A percentile compares a stretch with the other conserved stretches of the same genome.
Conservation (phyloP, 202 grass and related monocot species). For the Dendrocalamus latiflorus region DNA sequence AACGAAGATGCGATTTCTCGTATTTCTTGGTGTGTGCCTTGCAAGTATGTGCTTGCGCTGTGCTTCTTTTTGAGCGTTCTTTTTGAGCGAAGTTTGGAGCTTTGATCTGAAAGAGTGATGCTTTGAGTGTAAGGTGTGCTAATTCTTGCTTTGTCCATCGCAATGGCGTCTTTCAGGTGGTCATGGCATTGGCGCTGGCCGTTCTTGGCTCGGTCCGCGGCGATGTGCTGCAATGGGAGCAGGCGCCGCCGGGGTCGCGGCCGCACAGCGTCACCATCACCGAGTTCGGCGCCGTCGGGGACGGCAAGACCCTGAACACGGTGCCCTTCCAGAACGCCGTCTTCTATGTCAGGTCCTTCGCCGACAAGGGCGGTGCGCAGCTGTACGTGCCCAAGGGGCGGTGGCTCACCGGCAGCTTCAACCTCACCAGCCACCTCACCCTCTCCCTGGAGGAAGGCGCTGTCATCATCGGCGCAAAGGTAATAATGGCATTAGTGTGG, state of each 20-base stretch:
- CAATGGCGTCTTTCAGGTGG: conserved; percentile 41
- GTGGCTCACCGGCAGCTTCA: conserved; percentile 98
- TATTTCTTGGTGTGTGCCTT: background rate
- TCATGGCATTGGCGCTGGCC: conserved; percentile 33
- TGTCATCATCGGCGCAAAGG: conserved; percentile 66
- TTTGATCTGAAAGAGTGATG: background rate
- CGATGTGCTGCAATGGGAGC: conserved; percentile 12
- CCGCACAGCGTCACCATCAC: conserved; percentile 96
- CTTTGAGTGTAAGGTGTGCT: background rate
- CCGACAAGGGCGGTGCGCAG: conserved; percentile 93
- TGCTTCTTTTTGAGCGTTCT: background rate
- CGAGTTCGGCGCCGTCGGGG: conserved; percentile 90
- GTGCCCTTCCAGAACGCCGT: conserved; percentile 91
- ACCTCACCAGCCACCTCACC: conserved; percentile 84
- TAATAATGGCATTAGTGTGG: conserved; percentile 18
- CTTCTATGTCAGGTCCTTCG: conserved; percentile 84
- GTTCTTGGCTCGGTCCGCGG: background rate
- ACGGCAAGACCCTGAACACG: conserved; percentile 78
- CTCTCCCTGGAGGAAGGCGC: conserved; percentile 79
- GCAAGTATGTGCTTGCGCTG: background rate
- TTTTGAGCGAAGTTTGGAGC: background rate
- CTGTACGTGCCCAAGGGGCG: conserved; percentile 83
- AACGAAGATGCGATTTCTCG: conserved; percentile 18
- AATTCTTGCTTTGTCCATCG: conserved; percentile 28
- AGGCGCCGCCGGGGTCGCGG: conserved; percentile 27